Evolutionary conservation across 1,284 basidiomycete species (phyloP).

Genomic region (Cystobasidium pallidum): DNA sequence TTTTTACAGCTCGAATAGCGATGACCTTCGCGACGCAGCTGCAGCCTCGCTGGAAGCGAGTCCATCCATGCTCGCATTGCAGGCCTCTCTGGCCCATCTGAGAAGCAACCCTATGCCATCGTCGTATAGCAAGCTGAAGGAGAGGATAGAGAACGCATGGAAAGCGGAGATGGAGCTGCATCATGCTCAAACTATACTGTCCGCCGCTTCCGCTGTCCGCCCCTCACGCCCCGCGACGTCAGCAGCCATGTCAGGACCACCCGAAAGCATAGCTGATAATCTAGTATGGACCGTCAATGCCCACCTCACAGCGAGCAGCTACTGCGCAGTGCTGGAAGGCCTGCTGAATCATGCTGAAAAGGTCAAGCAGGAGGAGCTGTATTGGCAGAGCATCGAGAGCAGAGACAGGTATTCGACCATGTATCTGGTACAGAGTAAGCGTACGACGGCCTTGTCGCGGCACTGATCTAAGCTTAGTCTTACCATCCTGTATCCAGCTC

Average conservation of each 20-base stretch:
- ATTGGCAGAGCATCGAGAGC: conserved; percentile 48
- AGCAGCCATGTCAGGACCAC: neutral
- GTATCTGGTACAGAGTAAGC: conserved; percentile 45
- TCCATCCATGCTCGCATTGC: conserved; percentile 11
- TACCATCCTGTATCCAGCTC: conserved; percentile 11
- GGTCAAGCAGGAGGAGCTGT: conserved; percentile 49
- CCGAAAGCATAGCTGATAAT: conserved; percentile 12
- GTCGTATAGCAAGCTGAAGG: conserved; percentile 16
- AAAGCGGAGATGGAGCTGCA: conserved; percentile 8
- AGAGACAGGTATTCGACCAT: conserved; percentile 43
- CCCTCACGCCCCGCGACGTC: neutral
- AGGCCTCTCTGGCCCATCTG: conserved; percentile 8
- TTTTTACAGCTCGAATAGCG: neutral
- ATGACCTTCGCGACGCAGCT: neutral
- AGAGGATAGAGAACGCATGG: conserved; percentile 16
- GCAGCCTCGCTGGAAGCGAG: conserved; percentile 17
- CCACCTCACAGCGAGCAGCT: conserved; percentile 15
- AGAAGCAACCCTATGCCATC: conserved; percentile 16
- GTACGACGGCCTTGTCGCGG: neutral
- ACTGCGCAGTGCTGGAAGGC: conserved; percentile 42
- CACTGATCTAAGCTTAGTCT: neutral
- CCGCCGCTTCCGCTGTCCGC: neutral
- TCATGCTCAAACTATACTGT: conserved; percentile 4
- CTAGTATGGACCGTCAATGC: conserved; percentile 33
- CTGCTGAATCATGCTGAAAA: conserved; percentile 48